These are phyloP conservation scores for Tubosaeta brunneosetosa DNA, from an alignment of 768 basidiomycete species.

Conservation along the genomic window DNA sequence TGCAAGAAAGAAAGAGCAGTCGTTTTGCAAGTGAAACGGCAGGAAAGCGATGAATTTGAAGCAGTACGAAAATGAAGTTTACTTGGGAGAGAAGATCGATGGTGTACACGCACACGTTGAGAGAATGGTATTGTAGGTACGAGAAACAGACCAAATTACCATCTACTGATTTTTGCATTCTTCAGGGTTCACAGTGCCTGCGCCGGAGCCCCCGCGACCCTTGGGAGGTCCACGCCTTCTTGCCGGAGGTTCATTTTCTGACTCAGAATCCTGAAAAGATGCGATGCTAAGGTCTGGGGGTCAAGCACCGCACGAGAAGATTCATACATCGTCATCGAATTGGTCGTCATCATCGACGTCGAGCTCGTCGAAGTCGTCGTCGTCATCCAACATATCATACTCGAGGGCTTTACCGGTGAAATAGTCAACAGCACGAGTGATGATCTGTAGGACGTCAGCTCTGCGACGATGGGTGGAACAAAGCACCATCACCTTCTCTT, in stretches of 20 bases:
- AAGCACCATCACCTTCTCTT: conserved; percentile 71
- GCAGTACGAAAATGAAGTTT: conserved; percentile 13
- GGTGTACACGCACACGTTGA: conserved; percentile 10
- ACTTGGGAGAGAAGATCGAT: conserved; percentile 11
- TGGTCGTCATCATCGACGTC: conserved; percentile 47
- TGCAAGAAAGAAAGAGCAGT: neutral
- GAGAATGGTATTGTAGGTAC: conserved; percentile 18
- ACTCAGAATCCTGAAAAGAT: conserved; percentile 56
- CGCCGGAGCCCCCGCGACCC: conserved; percentile 42
- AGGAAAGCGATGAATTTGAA: neutral
- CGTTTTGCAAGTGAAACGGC: conserved; percentile 1
- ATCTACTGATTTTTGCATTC: conserved; percentile 90
- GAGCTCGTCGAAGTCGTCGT: conserved; percentile 57
- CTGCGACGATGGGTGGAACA: neutral
- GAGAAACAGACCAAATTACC: conserved; percentile 6
- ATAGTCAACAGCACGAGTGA: conserved; percentile 93
- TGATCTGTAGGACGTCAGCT: conserved; percentile 51
- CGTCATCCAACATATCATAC: conserved; percentile 59
- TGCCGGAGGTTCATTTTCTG: conserved; percentile 57
- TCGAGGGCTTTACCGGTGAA: conserved; percentile 96
- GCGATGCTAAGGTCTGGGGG: conserved; percentile 15
- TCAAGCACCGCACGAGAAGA: conserved; percentile 13
- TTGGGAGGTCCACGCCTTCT: conserved; percentile 57
- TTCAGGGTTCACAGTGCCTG: conserved; percentile 53
- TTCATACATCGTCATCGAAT: conserved; percentile 57